Evolutionary conservation across 2,329 filamentous ascomycete genomes (phyloP), one percentile per base, ranked within the genome.

Genomic region (Arthrobotrys pseudoclavata): DNA sequence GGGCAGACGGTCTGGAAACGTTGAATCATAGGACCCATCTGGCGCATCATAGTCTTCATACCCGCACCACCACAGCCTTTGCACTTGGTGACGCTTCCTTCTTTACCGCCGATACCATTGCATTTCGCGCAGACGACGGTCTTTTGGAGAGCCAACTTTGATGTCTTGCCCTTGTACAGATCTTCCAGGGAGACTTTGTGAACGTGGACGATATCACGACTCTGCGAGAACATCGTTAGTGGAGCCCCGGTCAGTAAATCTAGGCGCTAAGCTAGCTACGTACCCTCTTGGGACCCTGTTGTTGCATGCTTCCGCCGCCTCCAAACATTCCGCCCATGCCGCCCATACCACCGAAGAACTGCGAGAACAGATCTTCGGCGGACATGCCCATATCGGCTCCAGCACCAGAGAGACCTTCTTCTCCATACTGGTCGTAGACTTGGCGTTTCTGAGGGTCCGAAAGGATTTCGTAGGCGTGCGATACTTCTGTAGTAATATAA

Each of bases 41-140:
- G 96, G 84, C 96, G 92, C 96, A 99, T 97, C 95, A 99, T 98
- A 47, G 93, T 97, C 91, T 98, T 98, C 92, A 97, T 97, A 85
- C 96, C 96, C 80, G 92, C 90, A 80, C 96, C 96, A 82, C 97
- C 93, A 85, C 96, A 99, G 83, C 93, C 92, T 47, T 89, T 83
- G 85, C 96, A 99, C 82, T 92, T 92, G 87, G 94, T 95, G 80
- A 98, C 95, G n/a, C 96, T 93, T 80, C 96, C 96, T 80, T 98
- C 95, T 87, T 99, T 99, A 81, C 96, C 96, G 83, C 96, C 96
- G 76, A 94, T 90, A 79, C 96, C 96, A 76, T 96, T 91, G 84
- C 96, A 99, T 86, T 94, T 94, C 80, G 93, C 87, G 87, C 96
- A 99, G 85, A 99, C 96, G 84, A 99, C 91, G 12, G 95, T 98